Percentiles rank a stretch among this genome's conserved stretches.
These are phyloP conservation scores for Fusarium scirpi DNA, from an alignment of 2,329 filamentous ascomycete genomes.

Conservation along the genomic window DNA sequence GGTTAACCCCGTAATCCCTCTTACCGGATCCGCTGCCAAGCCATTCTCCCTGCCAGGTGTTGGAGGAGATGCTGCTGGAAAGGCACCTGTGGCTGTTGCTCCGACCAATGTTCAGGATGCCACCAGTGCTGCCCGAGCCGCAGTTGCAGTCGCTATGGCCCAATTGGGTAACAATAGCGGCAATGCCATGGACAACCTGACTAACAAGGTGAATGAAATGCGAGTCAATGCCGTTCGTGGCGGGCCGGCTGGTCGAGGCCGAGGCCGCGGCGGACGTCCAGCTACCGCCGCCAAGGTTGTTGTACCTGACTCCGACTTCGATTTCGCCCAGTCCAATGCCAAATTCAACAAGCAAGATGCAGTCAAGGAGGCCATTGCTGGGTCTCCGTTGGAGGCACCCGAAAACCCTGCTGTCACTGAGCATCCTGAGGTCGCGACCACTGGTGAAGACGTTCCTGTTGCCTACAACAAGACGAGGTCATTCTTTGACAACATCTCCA, in stretches of 20 bases:
- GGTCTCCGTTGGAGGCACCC: slow-evolving; percentile 73
- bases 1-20: slow-evolving; percentile 74
- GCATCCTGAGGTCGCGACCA: slow-evolving; percentile 52
- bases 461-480: slow-evolving; percentile 89
- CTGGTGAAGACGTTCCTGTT: slow-evolving; percentile 58
- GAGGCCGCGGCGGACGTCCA: slow-evolving; percentile 62
- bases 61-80: slow-evolving; percentile 51
- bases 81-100: slow-evolving; percentile 53
- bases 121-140: slow-evolving; percentile 79
- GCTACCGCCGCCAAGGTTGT: slow-evolving; percentile 76
- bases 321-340: slow-evolving; percentile 75
- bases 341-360: slow-evolving; percentile 66
- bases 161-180: slow-evolving; percentile 66
- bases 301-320: slow-evolving; percentile 90
- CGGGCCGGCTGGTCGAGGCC: slow-evolving; percentile 62
- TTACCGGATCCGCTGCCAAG: slow-evolving; percentile 61
- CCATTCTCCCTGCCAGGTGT: slow-evolving; percentile 53
- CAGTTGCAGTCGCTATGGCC: slow-evolving; percentile 84
- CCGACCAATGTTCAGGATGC: slow-evolving; percentile 69
- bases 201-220: slow-evolving; percentile 83
- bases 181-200: slow-evolving; percentile 75
- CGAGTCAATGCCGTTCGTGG: slow-evolving; percentile 66
- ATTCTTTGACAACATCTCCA: slow-evolving; percentile 99
- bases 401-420: slow-evolving; percentile 54
- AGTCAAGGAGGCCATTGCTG: slow-evolving; percentile 87